Percentiles rank a stretch among this genome's conserved stretches.
Conservation (phyloP, 2,329 filamentous ascomycete genomes). For the Fusarium hostae region DNA sequence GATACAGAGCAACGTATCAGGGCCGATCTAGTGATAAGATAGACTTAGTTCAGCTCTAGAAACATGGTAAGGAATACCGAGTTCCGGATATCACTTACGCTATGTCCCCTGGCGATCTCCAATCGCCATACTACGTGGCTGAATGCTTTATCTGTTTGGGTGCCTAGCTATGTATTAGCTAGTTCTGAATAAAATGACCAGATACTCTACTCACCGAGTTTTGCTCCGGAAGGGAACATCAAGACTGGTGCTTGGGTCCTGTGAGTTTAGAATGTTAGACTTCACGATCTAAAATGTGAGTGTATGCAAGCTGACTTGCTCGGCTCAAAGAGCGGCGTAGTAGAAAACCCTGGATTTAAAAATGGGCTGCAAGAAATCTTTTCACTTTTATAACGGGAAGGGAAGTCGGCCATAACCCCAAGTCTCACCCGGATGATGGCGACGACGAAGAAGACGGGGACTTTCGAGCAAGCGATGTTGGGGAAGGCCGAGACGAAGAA, state of each 20-base stretch:
- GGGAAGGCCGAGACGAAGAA: too few relatives aligned
- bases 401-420: too few relatives aligned
- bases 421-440: too few relatives aligned
- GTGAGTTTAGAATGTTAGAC: accelerated
- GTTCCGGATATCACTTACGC: background rate
- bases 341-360: background rate
- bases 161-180: too few relatives aligned
- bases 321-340: background rate
- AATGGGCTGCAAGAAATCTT: too few relatives aligned
- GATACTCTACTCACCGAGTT: background rate
- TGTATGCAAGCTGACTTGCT: background rate
- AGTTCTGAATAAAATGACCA: too few relatives aligned
- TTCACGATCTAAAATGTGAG: too few relatives aligned
- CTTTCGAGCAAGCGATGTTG: too few relatives aligned
- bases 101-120: background rate
- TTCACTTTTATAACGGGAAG: too few relatives aligned
- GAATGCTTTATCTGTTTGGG: background rate
- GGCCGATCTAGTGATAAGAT: background rate
- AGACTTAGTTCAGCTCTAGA: background rate
- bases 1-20: background rate
- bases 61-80: too few relatives aligned
- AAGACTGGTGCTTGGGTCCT: background rate
- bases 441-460: too few relatives aligned
- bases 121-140: accelerated
- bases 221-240: background rate